Conservation (phyloP, 768 basidiomycete genomes). For the Suillus lakei region DNA sequence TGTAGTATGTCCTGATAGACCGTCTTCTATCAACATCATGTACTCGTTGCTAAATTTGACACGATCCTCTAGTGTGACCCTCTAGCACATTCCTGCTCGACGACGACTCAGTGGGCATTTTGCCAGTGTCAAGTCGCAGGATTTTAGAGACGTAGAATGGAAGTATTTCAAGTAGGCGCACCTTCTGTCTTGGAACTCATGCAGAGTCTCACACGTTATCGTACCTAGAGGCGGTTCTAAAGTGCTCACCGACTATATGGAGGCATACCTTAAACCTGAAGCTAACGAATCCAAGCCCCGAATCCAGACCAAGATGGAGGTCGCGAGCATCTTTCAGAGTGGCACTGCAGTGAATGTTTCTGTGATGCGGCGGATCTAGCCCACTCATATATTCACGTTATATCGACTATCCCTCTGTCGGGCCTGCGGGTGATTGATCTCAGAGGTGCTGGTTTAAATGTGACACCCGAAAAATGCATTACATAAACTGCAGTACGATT, state of each 20-base stretch:
- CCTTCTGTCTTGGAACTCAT: not conserved
- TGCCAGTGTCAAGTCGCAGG: no score
- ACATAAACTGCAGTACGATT: no score
- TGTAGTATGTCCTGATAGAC: not conserved
- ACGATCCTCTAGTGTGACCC: no score
- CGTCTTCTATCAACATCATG: not conserved
- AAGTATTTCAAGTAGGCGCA: conserved; percentile 35
- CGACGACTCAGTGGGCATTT: no score
- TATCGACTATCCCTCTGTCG: conserved; percentile 17
- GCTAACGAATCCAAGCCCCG: conserved; percentile 9
- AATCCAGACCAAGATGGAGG: conserved; percentile 20
- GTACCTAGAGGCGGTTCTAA: conserved; percentile 26
- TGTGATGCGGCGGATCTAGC: conserved; percentile 10
- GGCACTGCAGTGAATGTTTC: conserved; percentile 10
- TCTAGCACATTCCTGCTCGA: no score
- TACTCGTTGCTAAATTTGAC: no score
- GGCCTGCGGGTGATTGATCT: no score
- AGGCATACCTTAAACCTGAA: conserved; percentile 17
- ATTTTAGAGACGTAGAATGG: conserved; percentile 25
- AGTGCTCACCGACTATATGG: conserved; percentile 28
- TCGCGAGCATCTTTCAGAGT: conserved; percentile 17
- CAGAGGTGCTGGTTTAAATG: no score
- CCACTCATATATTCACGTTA: conserved; percentile 38
- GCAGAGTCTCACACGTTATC: not conserved
- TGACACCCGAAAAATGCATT: no score